Evolutionary conservation across 148 eudicot genomes (phyloP), one percentile per base, ranked within the genome.

Genomic region (Bassia scoparia): DNA sequence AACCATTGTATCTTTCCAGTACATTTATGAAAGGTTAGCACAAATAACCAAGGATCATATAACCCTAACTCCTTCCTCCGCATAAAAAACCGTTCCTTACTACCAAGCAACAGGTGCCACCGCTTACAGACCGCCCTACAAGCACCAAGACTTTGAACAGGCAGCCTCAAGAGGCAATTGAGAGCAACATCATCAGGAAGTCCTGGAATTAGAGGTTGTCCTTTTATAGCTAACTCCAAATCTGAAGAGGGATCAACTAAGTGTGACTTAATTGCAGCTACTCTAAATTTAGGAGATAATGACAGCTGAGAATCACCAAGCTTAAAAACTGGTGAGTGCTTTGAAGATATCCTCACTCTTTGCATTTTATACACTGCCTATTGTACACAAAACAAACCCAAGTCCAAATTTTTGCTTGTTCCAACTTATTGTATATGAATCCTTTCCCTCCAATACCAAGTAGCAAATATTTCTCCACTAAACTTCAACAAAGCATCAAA

Each of bases 181-280:
- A 92, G 86, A 46, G 96, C 96, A 35, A 95, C 82, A 83, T 95
- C 96, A 74, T 95, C 94, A 0, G 97, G 96, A 33, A 95, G 94
- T 0, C 97, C 96, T 0, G 96, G 96, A 69, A 95, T 88, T 17
- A 95, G 75, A 21, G 90, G 86, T 64, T 87, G 89, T 18, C 91
- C 89, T 24, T 67, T 79, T 29, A 77, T 65, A 27, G 87, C 87
- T 44, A 88, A 62, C 44, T 91, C 91, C 33, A 61, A 63, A 52
- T 90, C 91, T 38, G 85, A 80, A 12, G 90, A 82, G 27, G 88
- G 87, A 78, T 90, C 85, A 41, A 76, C 65, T 33, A 84, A 70
- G 59, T 78, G 66, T 31, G 95, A 80, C 38, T 77, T 80, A 26
- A 73, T 56, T 14, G 78, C 74, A 53, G 82, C 88, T 62, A 90